Evolutionary conservation across 2,329 filamentous ascomycete genomes (phyloP).

Genomic region (Pseudogymnoascus sp.): DNA sequence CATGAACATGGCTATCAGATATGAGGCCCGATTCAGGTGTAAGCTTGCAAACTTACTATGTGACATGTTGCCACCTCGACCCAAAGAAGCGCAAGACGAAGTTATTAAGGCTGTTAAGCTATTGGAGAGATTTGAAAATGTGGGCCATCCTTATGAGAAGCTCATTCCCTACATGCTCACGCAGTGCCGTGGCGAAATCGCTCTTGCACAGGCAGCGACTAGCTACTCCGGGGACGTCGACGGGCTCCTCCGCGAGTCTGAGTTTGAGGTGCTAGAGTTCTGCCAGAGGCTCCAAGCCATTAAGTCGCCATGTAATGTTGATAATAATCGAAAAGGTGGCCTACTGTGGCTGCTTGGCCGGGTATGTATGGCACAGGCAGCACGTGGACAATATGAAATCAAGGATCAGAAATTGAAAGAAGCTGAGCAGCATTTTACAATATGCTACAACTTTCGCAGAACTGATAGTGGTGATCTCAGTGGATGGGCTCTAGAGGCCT

Average conservation of each 20-base stretch:
- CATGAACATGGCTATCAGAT: neutral
- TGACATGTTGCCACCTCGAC: neutral
- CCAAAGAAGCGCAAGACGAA: neutral
- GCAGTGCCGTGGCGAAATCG: neutral
- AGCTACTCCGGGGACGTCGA: neutral
- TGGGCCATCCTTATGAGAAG: neutral
- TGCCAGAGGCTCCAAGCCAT: neutral
- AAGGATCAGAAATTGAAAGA: neutral
- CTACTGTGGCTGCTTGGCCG: neutral
- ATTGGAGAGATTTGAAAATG: neutral
- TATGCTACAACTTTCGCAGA: neutral
- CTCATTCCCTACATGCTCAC: neutral
- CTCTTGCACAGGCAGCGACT: neutral
- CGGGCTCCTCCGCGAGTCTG: neutral
- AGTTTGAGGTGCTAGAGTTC: neutral
- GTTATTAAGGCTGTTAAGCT: neutral
- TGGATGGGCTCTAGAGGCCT: neutral
- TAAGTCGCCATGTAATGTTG: neutral
- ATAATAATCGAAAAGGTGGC: neutral
- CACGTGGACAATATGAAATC: neutral
- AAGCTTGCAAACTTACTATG: neutral
- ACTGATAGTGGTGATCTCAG: neutral
- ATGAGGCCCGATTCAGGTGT: neutral
- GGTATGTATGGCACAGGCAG: neutral
- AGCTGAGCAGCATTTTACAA: neutral